Conservation (phyloP, 2,329 filamentous ascomycete species). For the Trichoderma sp. region DNA sequence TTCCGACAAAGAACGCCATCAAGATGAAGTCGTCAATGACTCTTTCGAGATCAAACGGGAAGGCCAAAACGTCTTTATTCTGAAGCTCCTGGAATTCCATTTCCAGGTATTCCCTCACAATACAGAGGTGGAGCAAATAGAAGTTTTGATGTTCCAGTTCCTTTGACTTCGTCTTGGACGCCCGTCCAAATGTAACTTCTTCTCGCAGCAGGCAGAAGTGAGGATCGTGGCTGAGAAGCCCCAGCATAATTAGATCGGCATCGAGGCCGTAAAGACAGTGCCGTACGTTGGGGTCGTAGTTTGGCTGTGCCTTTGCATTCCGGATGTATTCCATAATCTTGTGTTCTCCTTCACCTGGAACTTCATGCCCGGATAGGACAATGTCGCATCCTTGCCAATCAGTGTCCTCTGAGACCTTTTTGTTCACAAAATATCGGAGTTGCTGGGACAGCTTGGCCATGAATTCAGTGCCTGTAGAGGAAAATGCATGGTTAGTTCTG, state of each 20-base stretch:
- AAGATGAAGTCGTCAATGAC: constrained; percentile 99
- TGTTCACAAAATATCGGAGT: constrained; percentile 97
- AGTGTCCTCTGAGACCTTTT: constrained; percentile 93
- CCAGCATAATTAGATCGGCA: constrained; percentile 97
- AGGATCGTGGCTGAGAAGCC: constrained; percentile 92
- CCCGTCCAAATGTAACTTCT: constrained; percentile 93
- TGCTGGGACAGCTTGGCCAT: constrained; percentile 96
- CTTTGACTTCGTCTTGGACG: constrained; percentile 84
- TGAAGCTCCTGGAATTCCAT: constrained; percentile 94
- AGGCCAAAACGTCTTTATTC: constrained; percentile 64
- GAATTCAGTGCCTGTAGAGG: constrained; percentile 68
- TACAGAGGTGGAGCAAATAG: constrained; percentile 93
- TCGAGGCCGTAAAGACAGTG: constrained; percentile 97
- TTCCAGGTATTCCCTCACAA: constrained; percentile 95
- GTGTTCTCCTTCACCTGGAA: constrained; percentile 96
- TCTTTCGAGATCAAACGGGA: constrained; percentile 88
- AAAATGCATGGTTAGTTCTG: not conserved
- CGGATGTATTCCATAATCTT: constrained; percentile 99
- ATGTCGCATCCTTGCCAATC: constrained; percentile 98
- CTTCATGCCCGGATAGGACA: constrained; percentile 94
- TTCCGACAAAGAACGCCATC: constrained; percentile 99
- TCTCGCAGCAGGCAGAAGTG: constrained; percentile 97
- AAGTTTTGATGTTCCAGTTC: constrained; percentile 99
- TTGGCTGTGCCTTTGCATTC: constrained; percentile 89
- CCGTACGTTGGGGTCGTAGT: constrained; percentile 88